Evolutionary conservation across 345 rosid species (phyloP).

Genomic region (Salix viminalis): DNA sequence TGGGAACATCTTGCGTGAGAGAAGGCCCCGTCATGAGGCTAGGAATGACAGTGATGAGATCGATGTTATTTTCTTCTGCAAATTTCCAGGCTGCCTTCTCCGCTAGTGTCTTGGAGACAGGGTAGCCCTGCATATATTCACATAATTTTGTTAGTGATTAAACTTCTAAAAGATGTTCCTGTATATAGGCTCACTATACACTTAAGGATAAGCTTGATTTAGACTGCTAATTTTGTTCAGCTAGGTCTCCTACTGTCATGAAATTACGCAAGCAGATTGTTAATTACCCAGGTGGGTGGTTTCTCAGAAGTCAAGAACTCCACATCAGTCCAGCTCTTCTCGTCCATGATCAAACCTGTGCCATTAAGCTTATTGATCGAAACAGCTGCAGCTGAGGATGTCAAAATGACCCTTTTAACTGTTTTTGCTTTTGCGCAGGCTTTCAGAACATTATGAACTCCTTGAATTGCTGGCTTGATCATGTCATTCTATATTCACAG

Average conservation of each 20-base stretch:
- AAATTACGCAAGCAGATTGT: too few relatives aligned
- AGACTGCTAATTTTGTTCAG: too few relatives aligned
- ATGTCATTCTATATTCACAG: conserved; percentile 56
- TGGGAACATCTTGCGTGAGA: conserved; percentile 50
- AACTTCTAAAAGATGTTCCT: not conserved
- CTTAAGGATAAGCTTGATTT: not conserved
- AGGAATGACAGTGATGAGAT: conserved; percentile 72
- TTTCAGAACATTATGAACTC: conserved; percentile 70
- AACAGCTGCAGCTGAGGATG: conserved; percentile 89
- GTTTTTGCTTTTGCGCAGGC: conserved; percentile 60
- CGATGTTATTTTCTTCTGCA: conserved; percentile 58
- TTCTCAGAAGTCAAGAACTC: conserved; percentile 60
- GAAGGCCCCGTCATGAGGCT: conserved; percentile 63
- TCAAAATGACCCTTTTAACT: conserved; percentile 68
- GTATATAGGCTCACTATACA: too few relatives aligned
- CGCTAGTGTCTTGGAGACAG: conserved; percentile 63
- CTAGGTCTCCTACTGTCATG: too few relatives aligned
- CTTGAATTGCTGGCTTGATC: conserved; percentile 85
- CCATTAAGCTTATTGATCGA: conserved; percentile 54
- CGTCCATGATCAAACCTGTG: conserved; percentile 60
- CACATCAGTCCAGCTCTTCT: conserved; percentile 68
- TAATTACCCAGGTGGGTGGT: conserved; percentile 81
- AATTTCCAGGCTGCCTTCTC: conserved; percentile 74
- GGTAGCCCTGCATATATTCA: conserved; percentile 59
- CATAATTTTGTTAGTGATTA: not conserved